These are phyloP conservation scores for Pneumocystis sp. DNA, from an alignment of 1,139 yeast species.

Conservation along the genomic window DNA sequence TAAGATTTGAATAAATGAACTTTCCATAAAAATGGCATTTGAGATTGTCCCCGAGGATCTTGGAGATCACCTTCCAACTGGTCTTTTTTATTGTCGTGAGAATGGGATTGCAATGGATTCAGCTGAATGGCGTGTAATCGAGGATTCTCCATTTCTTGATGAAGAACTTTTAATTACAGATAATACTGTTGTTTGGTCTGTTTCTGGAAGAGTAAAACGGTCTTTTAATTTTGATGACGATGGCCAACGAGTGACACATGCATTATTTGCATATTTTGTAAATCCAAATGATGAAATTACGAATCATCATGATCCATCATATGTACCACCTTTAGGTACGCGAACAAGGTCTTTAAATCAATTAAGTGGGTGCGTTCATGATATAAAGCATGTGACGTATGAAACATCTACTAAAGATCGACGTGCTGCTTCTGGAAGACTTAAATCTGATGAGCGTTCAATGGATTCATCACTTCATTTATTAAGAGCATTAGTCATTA, in stretches of 20 bases:
- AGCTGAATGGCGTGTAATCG: not conserved
- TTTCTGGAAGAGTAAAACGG: slow-evolving; percentile 2
- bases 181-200: slow-evolving; percentile 7
- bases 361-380: slow-evolving; percentile 2
- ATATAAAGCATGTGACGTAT: slow-evolving; percentile 4
- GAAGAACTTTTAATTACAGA: slow-evolving; percentile 8
- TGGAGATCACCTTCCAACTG: not conserved
- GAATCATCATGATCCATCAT: not conserved
- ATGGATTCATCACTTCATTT: not conserved
- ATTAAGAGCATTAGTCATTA: slow-evolving; percentile 19
- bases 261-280: slow-evolving; percentile 7
- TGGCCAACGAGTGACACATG: slow-evolving; percentile 6
- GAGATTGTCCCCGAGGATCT: not conserved
- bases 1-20: not conserved
- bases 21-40: not conserved
- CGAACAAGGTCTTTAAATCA: not conserved
- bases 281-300: slow-evolving; percentile 2
- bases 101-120: not conserved
- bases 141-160: not conserved
- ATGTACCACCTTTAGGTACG: not conserved
- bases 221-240: slow-evolving; percentile 7
- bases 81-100: not conserved
- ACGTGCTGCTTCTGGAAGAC: not conserved
- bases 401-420: not conserved
- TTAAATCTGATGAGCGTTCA: not conserved